Evolutionary conservation across 257 asterid genomes (phyloP).

Genomic region (Linaria vulgaris): DNA sequence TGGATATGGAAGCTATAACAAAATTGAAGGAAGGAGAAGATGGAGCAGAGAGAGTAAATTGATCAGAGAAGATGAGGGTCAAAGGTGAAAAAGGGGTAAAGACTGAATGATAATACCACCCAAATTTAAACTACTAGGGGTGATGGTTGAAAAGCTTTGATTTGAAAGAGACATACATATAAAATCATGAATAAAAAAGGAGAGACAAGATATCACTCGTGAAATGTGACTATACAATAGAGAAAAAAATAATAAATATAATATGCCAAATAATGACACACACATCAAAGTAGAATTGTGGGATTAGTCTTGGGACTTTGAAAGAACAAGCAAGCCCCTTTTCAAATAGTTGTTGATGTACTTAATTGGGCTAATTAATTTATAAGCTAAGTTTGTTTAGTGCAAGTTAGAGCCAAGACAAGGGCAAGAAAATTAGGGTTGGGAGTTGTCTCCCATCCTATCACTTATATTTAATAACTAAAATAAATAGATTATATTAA

Average conservation of each 20-base stretch:
- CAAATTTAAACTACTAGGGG: constrained; percentile 32
- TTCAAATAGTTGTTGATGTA: constrained; percentile 13
- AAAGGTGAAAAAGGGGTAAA: constrained; percentile 28
- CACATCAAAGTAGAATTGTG: constrained; percentile 34
- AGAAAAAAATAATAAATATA: too few relatives aligned
- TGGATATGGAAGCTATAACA: background rate
- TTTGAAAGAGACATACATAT: too few relatives aligned
- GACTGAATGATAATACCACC: constrained; percentile 43
- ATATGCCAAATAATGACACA: too few relatives aligned
- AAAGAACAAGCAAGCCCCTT: constrained; percentile 36
- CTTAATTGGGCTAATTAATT: constrained; percentile 1
- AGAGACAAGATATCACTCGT: constrained; percentile 51
- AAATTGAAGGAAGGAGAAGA: constrained; percentile 9
- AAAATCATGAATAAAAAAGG: constrained; percentile 36
- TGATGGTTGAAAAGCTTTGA: too few relatives aligned
- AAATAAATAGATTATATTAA: constrained; percentile 8
- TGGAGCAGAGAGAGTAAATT: background rate
- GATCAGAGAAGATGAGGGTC: background rate
- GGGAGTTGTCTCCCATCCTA: constrained; percentile 35
- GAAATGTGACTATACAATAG: constrained; percentile 46
- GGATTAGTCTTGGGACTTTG: constrained; percentile 47
- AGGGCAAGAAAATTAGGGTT: constrained; percentile 69
- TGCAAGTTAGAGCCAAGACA: constrained; percentile 42
- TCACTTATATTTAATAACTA: background rate
- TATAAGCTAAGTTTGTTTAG: background rate